Evolutionary conservation across 2,329 filamentous ascomycete species (phyloP).

Genomic region (Malbranchea zuffiana): DNA sequence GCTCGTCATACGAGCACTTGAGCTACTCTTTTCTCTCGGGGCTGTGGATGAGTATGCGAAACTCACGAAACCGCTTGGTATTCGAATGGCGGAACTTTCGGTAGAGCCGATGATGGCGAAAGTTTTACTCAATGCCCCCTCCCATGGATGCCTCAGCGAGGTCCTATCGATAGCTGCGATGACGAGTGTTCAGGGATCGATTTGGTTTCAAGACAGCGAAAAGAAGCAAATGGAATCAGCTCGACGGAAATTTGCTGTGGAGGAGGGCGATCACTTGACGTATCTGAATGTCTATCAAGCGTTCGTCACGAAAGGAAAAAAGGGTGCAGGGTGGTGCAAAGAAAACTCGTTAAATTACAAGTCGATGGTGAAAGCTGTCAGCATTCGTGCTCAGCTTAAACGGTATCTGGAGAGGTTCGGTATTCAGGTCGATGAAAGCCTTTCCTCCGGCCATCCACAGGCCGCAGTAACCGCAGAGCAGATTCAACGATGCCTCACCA

Average conservation of each 20-base stretch:
- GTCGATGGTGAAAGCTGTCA: slow-evolving; percentile 67
- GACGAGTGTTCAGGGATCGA: slow-evolving; percentile 70
- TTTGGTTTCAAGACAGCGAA: slow-evolving; percentile 73
- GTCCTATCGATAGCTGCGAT: slow-evolving; percentile 89
- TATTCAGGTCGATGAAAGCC: slow-evolving; percentile 55
- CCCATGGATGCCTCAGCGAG: slow-evolving; percentile 70
- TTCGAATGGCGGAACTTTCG: slow-evolving; percentile 83
- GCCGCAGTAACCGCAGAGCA: slow-evolving; percentile 52
- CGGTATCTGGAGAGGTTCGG: slow-evolving; percentile 80
- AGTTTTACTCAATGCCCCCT: slow-evolving; percentile 62
- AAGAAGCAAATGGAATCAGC: slow-evolving; percentile 64
- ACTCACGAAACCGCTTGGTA: slow-evolving; percentile 76
- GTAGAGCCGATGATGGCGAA: slow-evolving; percentile 95
- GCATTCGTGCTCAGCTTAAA: slow-evolving; percentile 74
- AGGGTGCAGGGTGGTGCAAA: slow-evolving; percentile 75
- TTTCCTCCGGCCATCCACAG: slow-evolving; percentile 25
- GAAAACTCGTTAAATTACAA: slow-evolving; percentile 83
- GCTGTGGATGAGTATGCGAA: slow-evolving; percentile 84
- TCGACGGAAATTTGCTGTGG: slow-evolving; percentile 72
- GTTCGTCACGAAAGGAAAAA: slow-evolving; percentile 71
- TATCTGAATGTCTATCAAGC: slow-evolving; percentile 87
- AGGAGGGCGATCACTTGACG: slow-evolving; percentile 89
- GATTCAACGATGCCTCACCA: slow-evolving; percentile 73
- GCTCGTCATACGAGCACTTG: slow-evolving; percentile 73
- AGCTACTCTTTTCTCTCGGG: slow-evolving; percentile 76